Base-by-base conservation (phyloP, 2,329 filamentous ascomycete species). In the Madurella fahalii region DNA sequence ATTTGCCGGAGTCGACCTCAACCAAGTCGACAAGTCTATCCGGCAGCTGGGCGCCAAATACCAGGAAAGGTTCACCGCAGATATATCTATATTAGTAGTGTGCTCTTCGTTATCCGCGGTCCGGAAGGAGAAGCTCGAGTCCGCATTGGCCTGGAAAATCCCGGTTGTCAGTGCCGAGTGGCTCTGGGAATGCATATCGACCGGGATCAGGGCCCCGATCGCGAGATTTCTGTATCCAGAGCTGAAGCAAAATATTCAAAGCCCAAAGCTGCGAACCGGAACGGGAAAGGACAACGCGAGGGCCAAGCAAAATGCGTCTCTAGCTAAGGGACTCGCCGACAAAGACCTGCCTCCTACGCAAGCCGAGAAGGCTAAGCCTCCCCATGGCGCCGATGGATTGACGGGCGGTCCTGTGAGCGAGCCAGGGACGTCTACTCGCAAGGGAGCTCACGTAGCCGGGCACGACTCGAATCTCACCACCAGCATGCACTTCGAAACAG, bases 91-190 rank as follows among this genome's bases (percentile, higher is more conserved):
- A 16, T 75, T 99, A 2, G 71, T 99, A 15, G 71, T 99, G n/a
- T 90, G 86, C 66, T 83, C 84, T 53, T 78, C 76, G 3, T 63
- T 82, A 12, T 68, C 70, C 40, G 74, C 75, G 1, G 77, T 90
- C 71, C 73, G 81, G 68, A 80, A 76, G 54, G 87, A 94, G 60
- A 99, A 99, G 71, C 74, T 94, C 16, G 83, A 86, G 43, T 85
- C 90, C 65, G 91, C 91, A 0, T 69, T 83, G 9, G 79, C 85
- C 63, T 89, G 89, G 77, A 79, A 80, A 4, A 86, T 97, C 11
- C 89, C 91, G 2, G 83, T 93, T n/a, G 88, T 97, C 11, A 81
- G 81, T 8, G 82, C 83, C 16, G 82, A 86, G 18, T 99, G 94
- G 94, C 76, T 99, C 2, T 94, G 89, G 85, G 80, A 86, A 49